A percentile compares a stretch with the other conserved stretches of the same genome.
Evolutionary conservation across 2,329 filamentous ascomycete genomes (phyloP).

Genomic region (Alternaria arborescens): DNA sequence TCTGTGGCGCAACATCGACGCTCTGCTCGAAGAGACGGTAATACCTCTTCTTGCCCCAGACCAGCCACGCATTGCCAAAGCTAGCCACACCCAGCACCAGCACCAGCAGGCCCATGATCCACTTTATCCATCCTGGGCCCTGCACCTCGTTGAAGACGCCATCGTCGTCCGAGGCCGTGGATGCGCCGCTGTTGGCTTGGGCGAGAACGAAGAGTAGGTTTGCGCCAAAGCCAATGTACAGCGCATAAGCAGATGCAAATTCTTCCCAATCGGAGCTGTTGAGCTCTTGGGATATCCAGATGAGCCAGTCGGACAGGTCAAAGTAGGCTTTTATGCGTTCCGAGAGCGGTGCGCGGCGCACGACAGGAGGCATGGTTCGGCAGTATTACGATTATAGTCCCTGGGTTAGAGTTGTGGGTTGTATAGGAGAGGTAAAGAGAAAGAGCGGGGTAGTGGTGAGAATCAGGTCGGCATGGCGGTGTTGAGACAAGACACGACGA

Average conservation of each 20-base stretch:
- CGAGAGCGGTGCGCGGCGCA: conserved; percentile 79
- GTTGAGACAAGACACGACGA: conserved; percentile 12
- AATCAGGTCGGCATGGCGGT: conserved; percentile 37
- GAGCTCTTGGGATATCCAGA: conserved; percentile 92
- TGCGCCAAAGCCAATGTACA: conserved; percentile 75
- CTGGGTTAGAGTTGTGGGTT: not conserved
- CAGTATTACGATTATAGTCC: conserved; percentile 1
- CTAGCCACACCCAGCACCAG: conserved; percentile 73
- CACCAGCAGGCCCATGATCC: conserved; percentile 73
- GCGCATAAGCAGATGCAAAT: conserved; percentile 73
- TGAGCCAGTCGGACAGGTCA: conserved; percentile 86
- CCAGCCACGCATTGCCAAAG: conserved; percentile 79
- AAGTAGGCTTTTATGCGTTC: conserved; percentile 83
- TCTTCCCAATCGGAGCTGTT: conserved; percentile 93
- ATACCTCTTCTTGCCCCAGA: conserved; percentile 80
- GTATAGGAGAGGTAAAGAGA: not conserved
- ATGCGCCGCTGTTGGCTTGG: conserved; percentile 73
- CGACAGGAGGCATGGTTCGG: conserved; percentile 65
- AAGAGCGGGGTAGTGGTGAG: conserved; percentile 1
- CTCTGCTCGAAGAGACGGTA: conserved; percentile 92
- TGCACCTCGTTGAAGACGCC: conserved; percentile 77
- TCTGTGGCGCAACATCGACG: conserved; percentile 77
- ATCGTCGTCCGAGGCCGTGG: conserved; percentile 64
- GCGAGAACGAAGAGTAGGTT: conserved; percentile 86
- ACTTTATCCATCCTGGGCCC: conserved; percentile 70